These are phyloP conservation scores for Telfairia occidentalis DNA, from an alignment of 331 rosid genomes.

Conservation along the genomic window DNA sequence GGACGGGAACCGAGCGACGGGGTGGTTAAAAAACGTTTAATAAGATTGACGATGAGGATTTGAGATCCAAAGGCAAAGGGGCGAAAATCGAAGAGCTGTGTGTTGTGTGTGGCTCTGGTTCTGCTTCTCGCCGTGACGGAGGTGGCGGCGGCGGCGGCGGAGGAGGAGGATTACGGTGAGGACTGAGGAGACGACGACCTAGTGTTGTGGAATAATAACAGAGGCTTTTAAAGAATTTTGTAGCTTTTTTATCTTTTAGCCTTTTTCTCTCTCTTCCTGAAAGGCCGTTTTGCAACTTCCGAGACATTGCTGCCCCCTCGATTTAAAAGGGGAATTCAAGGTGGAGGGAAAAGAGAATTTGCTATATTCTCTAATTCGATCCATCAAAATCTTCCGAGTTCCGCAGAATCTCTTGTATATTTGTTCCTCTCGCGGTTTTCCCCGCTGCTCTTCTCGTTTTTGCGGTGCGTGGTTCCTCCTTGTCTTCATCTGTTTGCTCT, in stretches of 20 bases:
- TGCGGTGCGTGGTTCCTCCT: neutral
- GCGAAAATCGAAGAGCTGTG: neutral
- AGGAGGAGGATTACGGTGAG: neutral
- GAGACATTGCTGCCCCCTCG: constrained; percentile 3
- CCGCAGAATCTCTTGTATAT: neutral
- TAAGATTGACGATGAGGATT: neutral
- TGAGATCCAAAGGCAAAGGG: neutral
- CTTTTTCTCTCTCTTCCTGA: neutral
- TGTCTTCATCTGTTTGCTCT: neutral
- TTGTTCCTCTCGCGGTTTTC: neutral
- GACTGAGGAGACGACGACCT: neutral
- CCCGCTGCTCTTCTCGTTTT: neutral
- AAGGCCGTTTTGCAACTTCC: constrained; percentile 5
- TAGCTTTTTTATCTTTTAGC: neutral
- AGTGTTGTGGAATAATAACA: neutral
- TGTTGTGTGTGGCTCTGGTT: neutral
- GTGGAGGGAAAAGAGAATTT: neutral
- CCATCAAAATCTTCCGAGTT: constrained; percentile 3
- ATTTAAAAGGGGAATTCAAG: neutral
- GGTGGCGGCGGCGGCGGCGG: neutral
- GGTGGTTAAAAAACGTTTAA: constrained; percentile 1
- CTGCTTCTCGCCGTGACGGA: neutral
- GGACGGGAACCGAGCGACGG: neutral
- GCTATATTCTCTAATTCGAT: neutral
- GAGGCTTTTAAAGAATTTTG: neutral